Base-by-base conservation (phyloP, 257 asterid genomes). In the Echium plantagineum region DNA sequence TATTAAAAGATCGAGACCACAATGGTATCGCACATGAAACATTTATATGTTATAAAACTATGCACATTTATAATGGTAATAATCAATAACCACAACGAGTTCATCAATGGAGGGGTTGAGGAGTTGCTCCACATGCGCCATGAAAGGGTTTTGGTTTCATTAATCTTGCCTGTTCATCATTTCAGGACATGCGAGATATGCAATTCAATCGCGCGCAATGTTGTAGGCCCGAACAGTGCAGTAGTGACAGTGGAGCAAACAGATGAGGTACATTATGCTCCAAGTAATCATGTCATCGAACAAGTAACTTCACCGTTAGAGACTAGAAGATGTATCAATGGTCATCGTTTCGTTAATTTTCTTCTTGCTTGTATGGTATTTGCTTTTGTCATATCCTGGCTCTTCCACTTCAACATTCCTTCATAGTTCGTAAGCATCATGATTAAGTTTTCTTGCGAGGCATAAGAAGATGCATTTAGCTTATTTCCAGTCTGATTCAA, bases 321-420 rank as follows among this genome's bases (percentile, higher is more conserved):
- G 42, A 49, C 70, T 48, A 75, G 83, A 61, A 72, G 71, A 17
- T 85, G 89, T 78, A 75, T 82, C 55, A 82, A 85, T 18, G 90
- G 96, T 6, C 93, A 84, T 66, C 84, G 95, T 18, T 82, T 81
- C 55, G 57, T 86, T 8, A 89, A 89, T 54, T 83, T 89, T 65
- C 81, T 89, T 55, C 87, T 89, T 12, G 95, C 90, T 71, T 85
- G 94, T 67, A 75, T 89, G 95, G 94, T 85, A 8, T 89, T 89
- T 63, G 96, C 95, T 7, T 89, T 89, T 38, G 90, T 89, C 73
- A 83, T 89, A 69, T 85, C 96, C 21, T 89, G 96, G 96, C 94
- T 89, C 60, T 89, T 89, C 76, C 96, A 80, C 72, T 89, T 89
- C 61, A 89, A 81, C 75, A 83, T 83, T 55, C 95, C 87, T 7